Conservation (phyloP, 768 basidiomycete species). For the Fistulinella prunicolor region DNA sequence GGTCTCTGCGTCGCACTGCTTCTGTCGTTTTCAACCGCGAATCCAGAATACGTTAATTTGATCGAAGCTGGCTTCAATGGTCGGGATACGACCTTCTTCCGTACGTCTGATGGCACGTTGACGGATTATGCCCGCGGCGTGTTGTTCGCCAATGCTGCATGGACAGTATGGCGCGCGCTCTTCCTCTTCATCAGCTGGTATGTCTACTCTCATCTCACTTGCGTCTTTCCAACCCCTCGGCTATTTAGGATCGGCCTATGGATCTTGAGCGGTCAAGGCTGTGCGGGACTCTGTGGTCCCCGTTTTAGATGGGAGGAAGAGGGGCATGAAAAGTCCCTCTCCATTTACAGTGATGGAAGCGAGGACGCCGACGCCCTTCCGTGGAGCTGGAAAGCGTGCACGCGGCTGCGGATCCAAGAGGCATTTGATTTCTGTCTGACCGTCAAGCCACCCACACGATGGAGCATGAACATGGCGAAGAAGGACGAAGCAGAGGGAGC, state of each 20-base stretch:
- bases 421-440: constrained; percentile 80
- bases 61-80: constrained; percentile 45
- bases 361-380: constrained; percentile 51
- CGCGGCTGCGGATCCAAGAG: constrained; percentile 68
- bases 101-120: constrained; percentile 56
- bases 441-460: constrained; percentile 34
- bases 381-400: constrained; percentile 79
- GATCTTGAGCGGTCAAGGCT: constrained; percentile 71
- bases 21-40: constrained; percentile 55
- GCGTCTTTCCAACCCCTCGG: neutral
- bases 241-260: constrained; percentile 67
- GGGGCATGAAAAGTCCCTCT: constrained; percentile 57
- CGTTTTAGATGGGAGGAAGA: constrained; percentile 84
- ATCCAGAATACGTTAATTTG: constrained; percentile 45
- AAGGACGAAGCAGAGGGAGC: constrained; percentile 27
- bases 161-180: constrained; percentile 73
- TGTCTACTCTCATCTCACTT: neutral
- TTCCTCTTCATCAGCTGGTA: constrained; percentile 72
- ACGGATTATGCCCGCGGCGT: constrained; percentile 78
- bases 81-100: constrained; percentile 78
- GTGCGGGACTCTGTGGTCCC: constrained; percentile 82
- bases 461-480: constrained; percentile 34
- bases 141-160: constrained; percentile 74
- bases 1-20: constrained; percentile 71
- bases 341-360: constrained; percentile 45